phyloP scores from a whole-genome alignment of 1,139 yeast genomes.

The Kurtzmaniella quercitrusa region DNA sequence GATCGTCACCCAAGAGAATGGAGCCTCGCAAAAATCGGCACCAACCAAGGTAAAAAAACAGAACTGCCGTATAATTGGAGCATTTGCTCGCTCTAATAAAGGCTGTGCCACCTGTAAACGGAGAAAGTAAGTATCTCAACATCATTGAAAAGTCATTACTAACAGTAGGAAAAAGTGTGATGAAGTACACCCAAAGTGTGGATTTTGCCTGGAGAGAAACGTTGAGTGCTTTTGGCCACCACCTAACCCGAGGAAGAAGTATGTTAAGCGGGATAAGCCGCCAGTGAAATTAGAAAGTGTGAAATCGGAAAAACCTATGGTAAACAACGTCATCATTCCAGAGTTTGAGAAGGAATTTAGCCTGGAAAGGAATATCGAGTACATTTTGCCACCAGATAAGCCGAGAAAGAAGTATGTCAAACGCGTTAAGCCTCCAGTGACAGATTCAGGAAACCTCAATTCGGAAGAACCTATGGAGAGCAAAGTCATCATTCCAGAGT shows the following conservation, averaged over 20 bases:
- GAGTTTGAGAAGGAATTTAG: constrained; percentile 13
- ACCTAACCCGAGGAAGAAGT: constrained; percentile 1
- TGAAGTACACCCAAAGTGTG: constrained; percentile 22
- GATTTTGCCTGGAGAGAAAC: constrained; percentile 17
- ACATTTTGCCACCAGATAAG: constrained; percentile 11
- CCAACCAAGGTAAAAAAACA: background rate
- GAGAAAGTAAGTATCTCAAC: background rate
- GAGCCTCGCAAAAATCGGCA: background rate
- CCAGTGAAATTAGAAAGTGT: background rate
- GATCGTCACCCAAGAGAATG: background rate
- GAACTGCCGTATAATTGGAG: background rate
- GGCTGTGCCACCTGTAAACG: constrained; percentile 1
- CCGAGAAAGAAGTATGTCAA: constrained; percentile 1
- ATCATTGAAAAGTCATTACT: background rate
- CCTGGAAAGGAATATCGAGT: constrained; percentile 14
- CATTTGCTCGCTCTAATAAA: background rate
- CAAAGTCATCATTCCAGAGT: background rate
- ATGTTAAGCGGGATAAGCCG: background rate
- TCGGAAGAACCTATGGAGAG: background rate
- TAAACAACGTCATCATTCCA: no score
- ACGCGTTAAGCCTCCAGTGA: background rate
- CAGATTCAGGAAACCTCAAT: background rate
- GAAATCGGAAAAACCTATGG: no score
- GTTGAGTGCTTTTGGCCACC: constrained; percentile 15
- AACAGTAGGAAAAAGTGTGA: constrained; percentile 20